Evolutionary conservation across 306 rosid species (phyloP).

Genomic region (Medicago arabica): DNA sequence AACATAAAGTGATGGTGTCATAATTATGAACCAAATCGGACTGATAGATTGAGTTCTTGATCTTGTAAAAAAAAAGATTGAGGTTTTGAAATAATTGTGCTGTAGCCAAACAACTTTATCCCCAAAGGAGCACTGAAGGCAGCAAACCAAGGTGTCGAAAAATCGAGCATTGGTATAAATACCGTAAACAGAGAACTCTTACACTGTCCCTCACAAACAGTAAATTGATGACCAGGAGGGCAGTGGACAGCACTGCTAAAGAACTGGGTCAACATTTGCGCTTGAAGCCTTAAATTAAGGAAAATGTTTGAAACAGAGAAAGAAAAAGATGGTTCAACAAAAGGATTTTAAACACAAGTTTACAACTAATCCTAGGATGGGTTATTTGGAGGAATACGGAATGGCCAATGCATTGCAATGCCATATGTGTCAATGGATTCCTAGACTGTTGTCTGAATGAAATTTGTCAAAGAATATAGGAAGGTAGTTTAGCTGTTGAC

Average conservation of each 20-base stretch:
- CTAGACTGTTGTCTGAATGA: neutral
- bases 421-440: neutral
- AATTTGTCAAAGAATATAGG: slow-evolving; percentile 1
- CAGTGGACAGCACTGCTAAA: neutral
- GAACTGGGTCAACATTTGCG: neutral
- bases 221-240: neutral
- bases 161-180: neutral
- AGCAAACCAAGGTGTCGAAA: neutral
- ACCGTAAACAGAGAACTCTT: neutral
- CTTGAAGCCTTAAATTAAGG: neutral
- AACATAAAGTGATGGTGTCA: neutral
- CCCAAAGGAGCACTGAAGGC: neutral
- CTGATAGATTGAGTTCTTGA: neutral
- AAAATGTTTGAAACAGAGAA: neutral
- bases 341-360: neutral
- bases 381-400: neutral
- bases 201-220: neutral
- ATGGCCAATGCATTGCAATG: neutral
- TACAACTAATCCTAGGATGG: neutral
- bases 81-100: neutral
- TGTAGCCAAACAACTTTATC: neutral
- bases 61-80: too few species aligned
- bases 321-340: neutral
- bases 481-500: neutral
- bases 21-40: neutral